Base-by-base conservation (phyloP, 371 early-diverging fungal genomes). In the Haplosporangium sp. region DNA sequence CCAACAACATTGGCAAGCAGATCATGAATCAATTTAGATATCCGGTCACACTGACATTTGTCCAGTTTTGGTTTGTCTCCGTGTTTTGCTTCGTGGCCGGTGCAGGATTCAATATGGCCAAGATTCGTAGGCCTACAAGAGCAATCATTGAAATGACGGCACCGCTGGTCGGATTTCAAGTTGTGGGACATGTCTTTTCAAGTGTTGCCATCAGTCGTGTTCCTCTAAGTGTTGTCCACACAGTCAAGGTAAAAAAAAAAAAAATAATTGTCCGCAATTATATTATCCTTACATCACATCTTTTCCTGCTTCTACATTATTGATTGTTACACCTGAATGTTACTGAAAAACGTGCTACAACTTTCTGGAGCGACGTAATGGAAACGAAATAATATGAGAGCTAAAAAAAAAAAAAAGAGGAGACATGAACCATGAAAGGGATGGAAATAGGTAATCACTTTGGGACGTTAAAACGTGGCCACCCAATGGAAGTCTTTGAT, bases 211-310 rank as follows among this genome's bases (percentile, higher is more conserved):
- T 96, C 53, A 87, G 92, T 66, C 81, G 88, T 38, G 93, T 94
- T 17, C 92, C 96, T 7, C 92, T 97, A 13, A 92, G 92, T 64
- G 88, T 96, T 67, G 94, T 95, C 2, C 96, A 97, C 72, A 96
- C 97, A 17, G 92, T 96, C 74, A 96, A 96, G 91, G 95, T 94
- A 86, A 82, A 15, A 20, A n/a, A n/a, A 86, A 82, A 15, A 20
- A n/a, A n/a, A 39, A 8, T 5, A n/a, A 3, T 27, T 38, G 27
- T 15, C 15, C 6, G 13, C 11, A 2, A 19, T 19, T 35, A 42
- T 45, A 34, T 15, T 17, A 39, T 20, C 45, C 45, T 60, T 65
- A 17, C 6, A n/a, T 45, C 8, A n/a, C 11, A 15, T 56, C 50
- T 10, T 19, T 2, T 45, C 38, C 44, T 59, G 13, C 27, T 59